phyloP scores from a whole-genome alignment of 2,329 filamentous ascomycete genomes.

The Coniochaeta pulveracea region DNA sequence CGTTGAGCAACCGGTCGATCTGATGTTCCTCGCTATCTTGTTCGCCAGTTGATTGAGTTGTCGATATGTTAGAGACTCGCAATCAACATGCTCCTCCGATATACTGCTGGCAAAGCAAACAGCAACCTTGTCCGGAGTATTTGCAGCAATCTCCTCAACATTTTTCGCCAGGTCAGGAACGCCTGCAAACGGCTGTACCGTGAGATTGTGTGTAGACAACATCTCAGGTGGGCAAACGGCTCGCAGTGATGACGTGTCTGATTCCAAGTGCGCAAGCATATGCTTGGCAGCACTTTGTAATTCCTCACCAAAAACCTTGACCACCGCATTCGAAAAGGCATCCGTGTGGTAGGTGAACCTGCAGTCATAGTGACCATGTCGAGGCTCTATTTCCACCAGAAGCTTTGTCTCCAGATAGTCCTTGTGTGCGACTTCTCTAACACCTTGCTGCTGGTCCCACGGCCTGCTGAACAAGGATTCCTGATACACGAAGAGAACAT shows the following conservation, averaged over 20 bases:
- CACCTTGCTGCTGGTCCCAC: slow-evolving; percentile 12
- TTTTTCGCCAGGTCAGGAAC: slow-evolving; percentile 33
- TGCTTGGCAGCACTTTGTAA: slow-evolving; percentile 37
- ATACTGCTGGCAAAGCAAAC: slow-evolving; percentile 50
- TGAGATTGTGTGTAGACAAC: slow-evolving; percentile 38
- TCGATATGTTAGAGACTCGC: slow-evolving; percentile 46
- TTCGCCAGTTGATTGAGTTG: slow-evolving; percentile 56
- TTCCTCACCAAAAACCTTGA: slow-evolving; percentile 46
- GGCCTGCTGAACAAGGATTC: slow-evolving; percentile 45
- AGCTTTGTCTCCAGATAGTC: slow-evolving; percentile 70
- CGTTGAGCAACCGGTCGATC: slow-evolving; percentile 28
- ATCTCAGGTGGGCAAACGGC: slow-evolving; percentile 17
- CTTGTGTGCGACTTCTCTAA: slow-evolving; percentile 46
- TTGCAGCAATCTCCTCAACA: slow-evolving; percentile 40
- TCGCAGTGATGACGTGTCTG: slow-evolving; percentile 13
- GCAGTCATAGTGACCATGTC: slow-evolving; percentile 24
- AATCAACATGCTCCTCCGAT: slow-evolving; percentile 18
- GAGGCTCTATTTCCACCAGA: slow-evolving; percentile 66
- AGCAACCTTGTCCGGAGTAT: slow-evolving; percentile 43
- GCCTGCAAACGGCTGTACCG: slow-evolving; percentile 19
- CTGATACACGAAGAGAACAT: slow-evolving; percentile 76
- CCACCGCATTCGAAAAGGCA: slow-evolving; percentile 40
- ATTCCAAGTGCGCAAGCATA: slow-evolving; percentile 16
- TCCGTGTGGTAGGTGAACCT: slow-evolving; percentile 36
- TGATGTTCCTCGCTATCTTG: slow-evolving; percentile 45